Conservation (phyloP, 2,329 filamentous ascomycete species). For the Coniella vitis region DNA sequence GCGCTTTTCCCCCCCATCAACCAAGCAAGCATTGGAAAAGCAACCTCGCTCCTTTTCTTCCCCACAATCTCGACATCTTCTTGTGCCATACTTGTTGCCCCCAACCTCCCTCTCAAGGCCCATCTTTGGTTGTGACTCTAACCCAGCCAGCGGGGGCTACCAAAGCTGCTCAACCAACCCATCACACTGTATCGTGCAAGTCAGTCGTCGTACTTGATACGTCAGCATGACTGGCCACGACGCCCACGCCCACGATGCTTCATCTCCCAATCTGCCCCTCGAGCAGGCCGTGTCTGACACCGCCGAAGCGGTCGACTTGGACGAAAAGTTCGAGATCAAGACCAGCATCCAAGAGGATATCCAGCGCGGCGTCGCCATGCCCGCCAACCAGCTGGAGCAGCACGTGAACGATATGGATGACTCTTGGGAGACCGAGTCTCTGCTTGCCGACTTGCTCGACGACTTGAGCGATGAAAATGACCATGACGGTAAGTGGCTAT, state of each 20-base stretch:
- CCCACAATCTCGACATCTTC: too few species aligned
- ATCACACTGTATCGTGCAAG: neutral
- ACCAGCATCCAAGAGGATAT: constrained; percentile 15
- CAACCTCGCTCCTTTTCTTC: too few species aligned
- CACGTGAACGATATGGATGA: constrained; percentile 45
- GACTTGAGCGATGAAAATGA: constrained; percentile 46
- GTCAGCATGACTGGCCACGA: neutral
- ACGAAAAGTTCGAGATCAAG: constrained; percentile 10
- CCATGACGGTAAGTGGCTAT: constrained; percentile 33
- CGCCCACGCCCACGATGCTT: neutral
- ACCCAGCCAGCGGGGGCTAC: too few species aligned
- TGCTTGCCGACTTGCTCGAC: constrained; percentile 57
- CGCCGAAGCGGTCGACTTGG: constrained; percentile 12
- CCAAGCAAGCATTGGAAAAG: too few species aligned
- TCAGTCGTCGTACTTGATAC: neutral
- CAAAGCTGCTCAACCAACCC: neutral
- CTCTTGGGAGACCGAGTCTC: constrained; percentile 57
- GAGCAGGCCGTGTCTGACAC: constrained; percentile 7
- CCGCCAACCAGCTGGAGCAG: constrained; percentile 40
- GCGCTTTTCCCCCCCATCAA: too few species aligned
- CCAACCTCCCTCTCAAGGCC: too few species aligned
- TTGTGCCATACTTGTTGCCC: too few species aligned
- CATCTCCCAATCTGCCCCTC: neutral
- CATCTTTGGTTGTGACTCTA: too few species aligned
- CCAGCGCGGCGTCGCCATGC: constrained; percentile 16